A percentile compares a stretch with the other conserved stretches of the same genome.
These are phyloP conservation scores for Linum trigynum DNA, from an alignment of 345 rosid species.

Conservation along the genomic window DNA sequence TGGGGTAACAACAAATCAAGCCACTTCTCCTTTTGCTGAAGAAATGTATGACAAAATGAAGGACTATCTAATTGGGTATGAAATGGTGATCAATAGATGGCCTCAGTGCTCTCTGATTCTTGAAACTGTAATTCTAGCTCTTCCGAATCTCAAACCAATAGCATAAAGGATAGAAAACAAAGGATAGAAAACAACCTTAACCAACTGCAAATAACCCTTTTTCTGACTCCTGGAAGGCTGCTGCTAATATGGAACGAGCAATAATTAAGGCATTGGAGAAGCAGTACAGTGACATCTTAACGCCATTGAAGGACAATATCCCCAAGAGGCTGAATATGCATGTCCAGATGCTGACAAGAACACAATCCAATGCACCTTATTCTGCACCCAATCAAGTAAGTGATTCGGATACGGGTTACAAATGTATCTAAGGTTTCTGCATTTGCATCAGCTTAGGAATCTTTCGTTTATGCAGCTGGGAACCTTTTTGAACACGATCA, in stretches of 20 bases:
- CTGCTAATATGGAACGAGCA: slow-evolving; percentile 71
- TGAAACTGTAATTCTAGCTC: slow-evolving; percentile 52
- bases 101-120: slow-evolving; percentile 77
- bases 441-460: slow-evolving; percentile 1
- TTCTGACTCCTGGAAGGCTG: slow-evolving; percentile 40
- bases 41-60: slow-evolving; percentile 80
- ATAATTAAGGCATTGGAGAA: slow-evolving; percentile 78
- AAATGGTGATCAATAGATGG: slow-evolving; percentile 86
- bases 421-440: background rate
- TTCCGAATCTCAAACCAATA: too few species aligned
- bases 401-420: background rate
- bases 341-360: slow-evolving; percentile 84
- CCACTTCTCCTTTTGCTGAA: slow-evolving; percentile 91
- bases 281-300: slow-evolving; percentile 73
- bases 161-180: too few species aligned
- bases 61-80: slow-evolving; percentile 64
- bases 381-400: slow-evolving; percentile 75
- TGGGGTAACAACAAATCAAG: slow-evolving; percentile 73
- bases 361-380: slow-evolving; percentile 67
- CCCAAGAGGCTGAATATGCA: slow-evolving; percentile 86
- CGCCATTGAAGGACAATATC: slow-evolving; percentile 82
- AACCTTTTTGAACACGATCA: slow-evolving; percentile 73
- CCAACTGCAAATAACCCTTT: background rate
- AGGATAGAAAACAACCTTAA: too few species aligned
- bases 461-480: slow-evolving; percentile 48